phyloP scores from a whole-genome alignment of 2,329 filamentous ascomycete genomes.

The Phialocephala sp. region DNA sequence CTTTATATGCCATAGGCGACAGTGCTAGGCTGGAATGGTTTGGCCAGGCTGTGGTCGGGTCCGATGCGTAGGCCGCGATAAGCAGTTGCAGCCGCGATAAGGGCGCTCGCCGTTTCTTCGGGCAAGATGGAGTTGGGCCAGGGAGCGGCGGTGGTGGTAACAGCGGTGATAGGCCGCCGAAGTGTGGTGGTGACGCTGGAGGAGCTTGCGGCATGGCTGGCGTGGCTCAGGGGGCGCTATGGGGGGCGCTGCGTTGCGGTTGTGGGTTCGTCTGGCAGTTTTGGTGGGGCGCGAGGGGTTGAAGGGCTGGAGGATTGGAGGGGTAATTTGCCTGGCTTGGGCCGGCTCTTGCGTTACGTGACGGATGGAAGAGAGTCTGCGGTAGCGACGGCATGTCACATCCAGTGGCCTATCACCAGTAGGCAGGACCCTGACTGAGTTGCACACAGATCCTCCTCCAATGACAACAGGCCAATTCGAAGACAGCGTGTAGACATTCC shows the following conservation, averaged over 20 bases:
- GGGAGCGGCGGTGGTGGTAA: neutral
- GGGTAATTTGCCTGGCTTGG: slow-evolving; percentile 16
- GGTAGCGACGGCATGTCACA: neutral
- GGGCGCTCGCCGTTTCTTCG: slow-evolving; percentile 16
- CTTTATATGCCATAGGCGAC: neutral
- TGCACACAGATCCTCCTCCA: neutral
- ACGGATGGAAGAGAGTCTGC: slow-evolving; percentile 11
- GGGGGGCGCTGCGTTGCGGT: neutral
- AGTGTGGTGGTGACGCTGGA: neutral
- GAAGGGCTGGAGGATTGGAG: slow-evolving; percentile 3
- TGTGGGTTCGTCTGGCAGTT: slow-evolving; percentile 9
- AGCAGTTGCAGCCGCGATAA: slow-evolving; percentile 15
- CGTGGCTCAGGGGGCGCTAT: neutral
- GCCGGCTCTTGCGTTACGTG: slow-evolving; percentile 16
- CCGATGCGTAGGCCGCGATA: slow-evolving; percentile 9
- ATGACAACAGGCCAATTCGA: slow-evolving; percentile 9
- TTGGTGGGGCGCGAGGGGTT: slow-evolving; percentile 15
- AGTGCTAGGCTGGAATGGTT: neutral
- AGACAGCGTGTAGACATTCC: slow-evolving; percentile 14
- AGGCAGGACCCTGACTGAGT: neutral
- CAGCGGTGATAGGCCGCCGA: neutral
- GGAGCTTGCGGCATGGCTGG: neutral
- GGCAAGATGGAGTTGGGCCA: slow-evolving; percentile 12
- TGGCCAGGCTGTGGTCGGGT: neutral
- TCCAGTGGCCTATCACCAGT: slow-evolving; percentile 2